A percentile compares a stretch with the other conserved stretches of the same genome.
Conservation (phyloP, 1,284 basidiomycete species). For the Athelia psychrophila region DNA sequence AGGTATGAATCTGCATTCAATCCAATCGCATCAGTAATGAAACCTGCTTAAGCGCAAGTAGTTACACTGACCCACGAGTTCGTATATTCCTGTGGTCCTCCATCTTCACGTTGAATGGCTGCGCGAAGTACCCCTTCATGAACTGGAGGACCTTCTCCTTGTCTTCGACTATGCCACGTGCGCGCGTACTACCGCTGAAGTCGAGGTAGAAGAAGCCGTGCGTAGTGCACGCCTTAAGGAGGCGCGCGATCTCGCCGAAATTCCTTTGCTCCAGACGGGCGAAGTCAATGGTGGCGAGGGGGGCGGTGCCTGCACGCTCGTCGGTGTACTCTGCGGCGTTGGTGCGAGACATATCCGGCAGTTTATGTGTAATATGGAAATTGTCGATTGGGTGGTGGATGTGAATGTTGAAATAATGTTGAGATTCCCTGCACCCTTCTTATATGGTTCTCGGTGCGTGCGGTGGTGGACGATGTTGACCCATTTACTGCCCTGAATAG, state of each 20-base stretch:
- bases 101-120: conserved; percentile 11
- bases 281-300: conserved; percentile 9
- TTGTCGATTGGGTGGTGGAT: too few species aligned
- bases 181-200: conserved; percentile 4
- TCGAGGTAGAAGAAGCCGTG: conserved; percentile 13
- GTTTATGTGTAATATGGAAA: too few species aligned
- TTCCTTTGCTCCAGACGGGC: conserved; percentile 4
- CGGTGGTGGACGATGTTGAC: too few species aligned
- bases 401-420: too few species aligned
- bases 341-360: too few species aligned
- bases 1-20: conserved; percentile 9
- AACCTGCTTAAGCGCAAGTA: neutral
- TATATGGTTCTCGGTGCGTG: too few species aligned
- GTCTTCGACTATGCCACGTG: conserved; percentile 7
- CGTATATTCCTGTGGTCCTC: conserved; percentile 6
- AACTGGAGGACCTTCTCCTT: conserved; percentile 6
- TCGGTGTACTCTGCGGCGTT: too few species aligned
- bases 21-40: neutral
- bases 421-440: too few species aligned
- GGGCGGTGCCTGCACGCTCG: too few species aligned
- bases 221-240: conserved; percentile 9
- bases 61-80: conserved; percentile 8
- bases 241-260: conserved; percentile 5
- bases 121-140: conserved; percentile 10
- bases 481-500: too few species aligned